A percentile compares a stretch with the other conserved stretches of the same genome.
Evolutionary conservation across 2,329 filamentous ascomycete genomes (phyloP).

Genomic region (Monilinia aucupariae): DNA sequence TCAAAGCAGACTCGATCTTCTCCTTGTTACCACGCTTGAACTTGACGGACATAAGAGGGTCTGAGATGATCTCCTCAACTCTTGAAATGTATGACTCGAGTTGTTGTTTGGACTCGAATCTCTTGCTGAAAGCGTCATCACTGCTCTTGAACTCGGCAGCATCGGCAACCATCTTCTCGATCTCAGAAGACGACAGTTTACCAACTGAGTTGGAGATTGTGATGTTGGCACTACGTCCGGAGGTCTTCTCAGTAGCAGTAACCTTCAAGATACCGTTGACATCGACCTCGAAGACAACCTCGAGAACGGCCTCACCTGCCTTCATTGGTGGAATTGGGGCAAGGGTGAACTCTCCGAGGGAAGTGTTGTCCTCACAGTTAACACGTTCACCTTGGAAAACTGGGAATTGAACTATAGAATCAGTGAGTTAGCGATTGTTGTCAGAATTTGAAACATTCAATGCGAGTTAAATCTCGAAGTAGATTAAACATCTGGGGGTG

Average conservation of each 20-base stretch:
- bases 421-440: too few species aligned
- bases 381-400: conserved; percentile 95
- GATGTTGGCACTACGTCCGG: conserved; percentile 96
- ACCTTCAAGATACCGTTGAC: conserved; percentile 99
- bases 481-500: too few species aligned
- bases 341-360: conserved; percentile 92
- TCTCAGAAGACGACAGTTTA: conserved; percentile 90
- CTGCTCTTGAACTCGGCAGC: conserved; percentile 98
- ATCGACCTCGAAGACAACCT: conserved; percentile 98
- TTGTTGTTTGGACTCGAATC: conserved; percentile 98
- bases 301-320: conserved; percentile 79
- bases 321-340: conserved; percentile 79
- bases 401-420: conserved; percentile 67
- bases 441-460: too few species aligned
- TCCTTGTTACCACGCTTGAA: conserved; percentile 99
- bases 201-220: conserved; percentile 99
- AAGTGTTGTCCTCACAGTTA: conserved; percentile 98
- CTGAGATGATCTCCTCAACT: conserved; percentile 97
- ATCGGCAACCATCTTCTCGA: conserved; percentile 94
- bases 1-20: conserved; percentile 96
- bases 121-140: conserved; percentile 99
- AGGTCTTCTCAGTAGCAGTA: conserved; percentile 97
- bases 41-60: conserved; percentile 92
- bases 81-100: conserved; percentile 98
- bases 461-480: too few species aligned